A percentile compares a stretch with the other conserved stretches of the same genome.
These are phyloP conservation scores for Sanguinoderma infundibulare DNA, from an alignment of 1,284 basidiomycete species.

Conservation along the genomic window DNA sequence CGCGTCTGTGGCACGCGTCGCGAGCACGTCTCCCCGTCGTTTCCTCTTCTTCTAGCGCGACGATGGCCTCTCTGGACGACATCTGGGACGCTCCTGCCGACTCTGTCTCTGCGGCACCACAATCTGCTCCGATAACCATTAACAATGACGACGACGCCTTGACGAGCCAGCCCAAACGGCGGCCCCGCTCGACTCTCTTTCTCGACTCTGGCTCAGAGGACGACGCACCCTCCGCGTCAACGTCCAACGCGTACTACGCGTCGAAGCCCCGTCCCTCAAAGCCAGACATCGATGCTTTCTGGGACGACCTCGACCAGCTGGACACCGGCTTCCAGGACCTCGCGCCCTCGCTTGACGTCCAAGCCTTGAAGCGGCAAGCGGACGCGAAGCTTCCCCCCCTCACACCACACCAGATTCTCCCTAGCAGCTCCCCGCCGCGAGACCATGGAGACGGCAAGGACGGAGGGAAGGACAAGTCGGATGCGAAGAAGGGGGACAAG, in stretches of 20 bases:
- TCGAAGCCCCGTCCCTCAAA: slow-evolving; percentile 25
- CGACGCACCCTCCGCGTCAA: slow-evolving; percentile 29
- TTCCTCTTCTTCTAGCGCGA: slow-evolving; percentile 31
- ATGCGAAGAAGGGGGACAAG: slow-evolving; percentile 40
- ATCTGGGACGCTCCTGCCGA: slow-evolving; percentile 52
- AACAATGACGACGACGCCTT: slow-evolving; percentile 13
- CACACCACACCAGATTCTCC: slow-evolving; percentile 48
- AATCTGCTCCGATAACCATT: background rate
- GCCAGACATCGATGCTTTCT: slow-evolving; percentile 64
- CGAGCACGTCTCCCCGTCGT: background rate
- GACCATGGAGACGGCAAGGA: slow-evolving; percentile 22
- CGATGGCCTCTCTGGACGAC: slow-evolving; percentile 37
- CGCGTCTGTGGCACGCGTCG: slow-evolving; percentile 23
- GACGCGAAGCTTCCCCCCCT: slow-evolving; percentile 40
- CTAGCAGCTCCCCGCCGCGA: slow-evolving; percentile 53
- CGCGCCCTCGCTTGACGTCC: slow-evolving; percentile 53
- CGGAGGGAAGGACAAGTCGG: slow-evolving; percentile 29
- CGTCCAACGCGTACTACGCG: slow-evolving; percentile 22
- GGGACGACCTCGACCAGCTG: slow-evolving; percentile 53
- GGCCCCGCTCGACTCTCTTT: slow-evolving; percentile 49
- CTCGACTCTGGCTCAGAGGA: slow-evolving; percentile 55
- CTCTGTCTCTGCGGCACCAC: slow-evolving; percentile 21
- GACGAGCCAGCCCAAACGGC: slow-evolving; percentile 25
- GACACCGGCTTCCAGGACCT: slow-evolving; percentile 44
- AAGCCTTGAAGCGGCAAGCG: slow-evolving; percentile 56